A percentile compares a stretch with the other conserved stretches of the same genome.
phyloP scores from a whole-genome alignment of 495 filamentous ascomycete species.

The Daldinia caldariorum region DNA sequence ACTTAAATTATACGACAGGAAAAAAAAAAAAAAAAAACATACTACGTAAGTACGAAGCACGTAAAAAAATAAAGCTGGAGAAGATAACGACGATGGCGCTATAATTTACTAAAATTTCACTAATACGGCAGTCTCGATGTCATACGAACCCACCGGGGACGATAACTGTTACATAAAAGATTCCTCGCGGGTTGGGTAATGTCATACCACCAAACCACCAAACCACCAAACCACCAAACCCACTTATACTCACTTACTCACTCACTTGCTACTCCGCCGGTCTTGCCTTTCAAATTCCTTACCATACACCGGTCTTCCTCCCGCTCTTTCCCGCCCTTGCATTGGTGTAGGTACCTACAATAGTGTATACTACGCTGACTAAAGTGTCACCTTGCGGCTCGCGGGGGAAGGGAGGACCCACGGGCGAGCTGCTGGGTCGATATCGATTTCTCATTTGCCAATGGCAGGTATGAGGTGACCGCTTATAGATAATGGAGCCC shows the following conservation, averaged over 20 bases:
- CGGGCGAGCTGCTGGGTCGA: background rate
- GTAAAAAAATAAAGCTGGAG: constrained; percentile 8
- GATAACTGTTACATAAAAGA: constrained; percentile 35
- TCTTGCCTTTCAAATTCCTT: background rate
- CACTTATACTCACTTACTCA: too few relatives aligned
- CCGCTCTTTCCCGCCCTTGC: background rate
- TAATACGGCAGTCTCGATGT: background rate
- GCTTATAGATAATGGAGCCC: too few relatives aligned
- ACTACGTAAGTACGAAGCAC: too few relatives aligned
- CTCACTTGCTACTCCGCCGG: constrained; percentile 7
- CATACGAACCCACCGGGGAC: constrained; percentile 1
- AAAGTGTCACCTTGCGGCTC: constrained; percentile 7
- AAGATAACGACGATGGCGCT: constrained; percentile 21
- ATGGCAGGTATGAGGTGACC: constrained; percentile 2
- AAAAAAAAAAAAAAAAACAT: constrained; percentile 1
- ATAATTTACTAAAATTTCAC: background rate
- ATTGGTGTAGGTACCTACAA: background rate
- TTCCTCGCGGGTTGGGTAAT: constrained; percentile 1
- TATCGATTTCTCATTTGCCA: constrained; percentile 8
- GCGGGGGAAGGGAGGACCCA: constrained; percentile 11
- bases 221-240: constrained; percentile 18
- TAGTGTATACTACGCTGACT: too few relatives aligned
- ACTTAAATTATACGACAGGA: constrained; percentile 8
- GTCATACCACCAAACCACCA: constrained; percentile 11
- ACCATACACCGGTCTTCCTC: background rate